These are phyloP conservation scores for Xylona heveae DNA, from an alignment of 495 filamentous ascomycete genomes.

Conservation along the genomic window DNA sequence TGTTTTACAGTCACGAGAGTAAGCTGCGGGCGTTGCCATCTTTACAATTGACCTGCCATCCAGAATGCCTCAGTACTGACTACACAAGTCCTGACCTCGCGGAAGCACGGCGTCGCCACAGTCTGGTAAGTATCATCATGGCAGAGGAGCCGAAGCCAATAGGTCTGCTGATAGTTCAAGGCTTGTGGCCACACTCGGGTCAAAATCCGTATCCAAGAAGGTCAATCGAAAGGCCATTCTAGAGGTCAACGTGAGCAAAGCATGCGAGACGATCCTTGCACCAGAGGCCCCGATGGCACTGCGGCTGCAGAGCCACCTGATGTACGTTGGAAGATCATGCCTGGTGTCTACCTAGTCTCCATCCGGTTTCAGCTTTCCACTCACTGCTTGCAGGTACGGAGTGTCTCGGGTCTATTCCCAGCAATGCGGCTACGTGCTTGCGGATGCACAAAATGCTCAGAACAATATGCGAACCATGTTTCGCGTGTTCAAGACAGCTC, in stretches of 20 bases:
- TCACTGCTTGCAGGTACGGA: conserved; percentile 35
- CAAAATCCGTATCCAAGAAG: conserved; percentile 47
- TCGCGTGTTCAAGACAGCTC: conserved; percentile 27
- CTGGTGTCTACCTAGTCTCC: not conserved
- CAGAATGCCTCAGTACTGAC: conserved; percentile 1
- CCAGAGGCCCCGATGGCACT: conserved; percentile 79
- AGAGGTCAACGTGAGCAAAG: conserved; percentile 67
- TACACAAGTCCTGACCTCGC: conserved; percentile 56
- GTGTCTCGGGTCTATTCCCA: conserved; percentile 67
- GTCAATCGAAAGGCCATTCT: conserved; percentile 76
- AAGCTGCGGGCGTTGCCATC: no score
- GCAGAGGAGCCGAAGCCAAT: not conserved
- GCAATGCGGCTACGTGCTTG: conserved; percentile 68
- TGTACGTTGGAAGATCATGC: conserved; percentile 24
- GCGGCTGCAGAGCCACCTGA: conserved; percentile 73
- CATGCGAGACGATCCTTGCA: conserved; percentile 66
- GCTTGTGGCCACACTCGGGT: conserved; percentile 79
- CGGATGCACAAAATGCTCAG: conserved; percentile 59
- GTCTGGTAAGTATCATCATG: conserved; percentile 46
- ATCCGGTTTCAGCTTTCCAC: conserved; percentile 1
- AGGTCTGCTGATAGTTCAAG: conserved; percentile 18
- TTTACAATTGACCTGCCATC: no score
- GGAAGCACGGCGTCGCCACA: conserved; percentile 79
- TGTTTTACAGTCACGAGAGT: conserved; percentile 6
- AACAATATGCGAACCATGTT: conserved; percentile 46